phyloP scores from a whole-genome alignment of 257 asterid genomes.

The Henckelia pumila region DNA sequence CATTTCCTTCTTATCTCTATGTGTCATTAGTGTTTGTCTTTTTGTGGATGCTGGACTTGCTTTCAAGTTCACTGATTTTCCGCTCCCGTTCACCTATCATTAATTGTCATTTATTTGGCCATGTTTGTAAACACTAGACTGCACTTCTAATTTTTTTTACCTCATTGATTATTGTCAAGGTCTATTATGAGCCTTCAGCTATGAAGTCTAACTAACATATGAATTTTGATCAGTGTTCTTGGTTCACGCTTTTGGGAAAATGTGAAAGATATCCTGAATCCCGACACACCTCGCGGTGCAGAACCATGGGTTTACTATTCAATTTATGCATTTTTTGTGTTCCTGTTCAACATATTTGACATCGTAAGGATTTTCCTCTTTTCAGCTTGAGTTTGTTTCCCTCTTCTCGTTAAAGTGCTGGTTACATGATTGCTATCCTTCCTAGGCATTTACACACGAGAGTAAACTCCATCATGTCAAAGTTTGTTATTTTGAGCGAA shows the following conservation, averaged over 20 bases:
- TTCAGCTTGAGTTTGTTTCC: background rate
- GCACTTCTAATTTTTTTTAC: slow-evolving; percentile 7
- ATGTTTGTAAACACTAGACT: background rate
- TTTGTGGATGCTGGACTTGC: background rate
- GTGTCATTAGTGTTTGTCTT: background rate
- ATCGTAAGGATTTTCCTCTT: slow-evolving; percentile 62
- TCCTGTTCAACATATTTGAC: slow-evolving; percentile 91
- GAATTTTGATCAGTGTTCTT: slow-evolving; percentile 50
- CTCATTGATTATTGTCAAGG: background rate
- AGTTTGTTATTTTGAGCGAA: background rate
- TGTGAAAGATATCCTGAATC: slow-evolving; percentile 70
- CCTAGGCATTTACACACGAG: background rate
- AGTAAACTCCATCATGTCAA: background rate
- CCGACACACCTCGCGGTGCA: slow-evolving; percentile 72
- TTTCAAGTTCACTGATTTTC: no score
- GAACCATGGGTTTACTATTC: slow-evolving; percentile 94
- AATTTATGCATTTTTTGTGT: slow-evolving; percentile 81
- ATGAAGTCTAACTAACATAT: slow-evolving; percentile 34
- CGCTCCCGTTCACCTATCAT: background rate
- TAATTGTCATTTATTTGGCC: background rate
- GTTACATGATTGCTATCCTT: background rate
- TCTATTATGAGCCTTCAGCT: slow-evolving; percentile 20
- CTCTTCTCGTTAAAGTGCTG: no score
- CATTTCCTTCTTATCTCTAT: background rate
- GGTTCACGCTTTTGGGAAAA: slow-evolving; percentile 82